Base-by-base conservation (phyloP, 352 stramenopile genomes). In the Phytophthora cryptogea region DNA sequence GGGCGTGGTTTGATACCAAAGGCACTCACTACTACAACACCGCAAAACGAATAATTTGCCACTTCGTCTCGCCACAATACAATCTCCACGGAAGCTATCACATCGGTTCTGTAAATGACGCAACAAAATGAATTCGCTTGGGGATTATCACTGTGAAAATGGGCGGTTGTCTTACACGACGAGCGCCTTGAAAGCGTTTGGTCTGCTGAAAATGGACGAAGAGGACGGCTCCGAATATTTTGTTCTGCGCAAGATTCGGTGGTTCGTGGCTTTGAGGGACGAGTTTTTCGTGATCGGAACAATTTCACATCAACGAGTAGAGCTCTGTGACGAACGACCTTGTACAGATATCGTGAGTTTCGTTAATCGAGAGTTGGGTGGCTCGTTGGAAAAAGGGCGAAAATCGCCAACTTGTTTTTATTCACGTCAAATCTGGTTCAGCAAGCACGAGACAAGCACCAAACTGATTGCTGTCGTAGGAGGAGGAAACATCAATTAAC, bases 21-120 rank as follows among this genome's bases (percentile, higher is more conserved):
- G 30, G 49, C 4, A 67, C 50, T 4, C 50, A 71, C 45, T 67
- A 63, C 37, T 59, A 54, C 39, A 46, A 39, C 3, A 54, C 32
- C 10, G 3, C 4, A 10, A 14, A 47, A 16, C 28, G 45, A n/a
- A 32, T 9, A 30, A 39, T 63, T 14, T 67, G 63, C 23, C 63
- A 63, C 36, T 58, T 62, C 39, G 63, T 70, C 5, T 23, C 48
- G 1, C 63, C 63, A 1, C 63, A 71, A 32, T 71, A 71, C 40
- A 71, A 67, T 20, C 49, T 71, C 9, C 63, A 71, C 36, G 63
- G 63, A 3, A 57, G 28, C 4, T 70, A 47, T 43, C 28, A 51
- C 35, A 67, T 70, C 17, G 46, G 50, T 31, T 31, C 9, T 1
- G n/a, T n/a, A 6, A 42, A n/a, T 7, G 9, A 11, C 43, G 56